These are phyloP conservation scores for Podospora conica DNA, from an alignment of 495 filamentous ascomycete genomes.

Conservation along the genomic window DNA sequence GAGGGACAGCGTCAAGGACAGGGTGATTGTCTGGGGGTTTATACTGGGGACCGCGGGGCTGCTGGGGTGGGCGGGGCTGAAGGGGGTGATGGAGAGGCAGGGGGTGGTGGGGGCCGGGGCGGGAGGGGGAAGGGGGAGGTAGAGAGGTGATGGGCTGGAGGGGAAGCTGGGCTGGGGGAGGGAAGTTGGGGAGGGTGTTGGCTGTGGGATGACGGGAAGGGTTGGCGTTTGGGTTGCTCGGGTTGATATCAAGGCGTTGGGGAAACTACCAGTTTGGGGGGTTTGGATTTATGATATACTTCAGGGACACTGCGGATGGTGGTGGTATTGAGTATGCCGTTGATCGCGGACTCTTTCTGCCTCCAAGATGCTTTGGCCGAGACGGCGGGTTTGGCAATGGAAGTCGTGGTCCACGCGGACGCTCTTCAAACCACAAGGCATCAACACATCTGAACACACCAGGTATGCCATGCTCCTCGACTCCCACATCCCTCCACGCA, in stretches of 20 bases:
- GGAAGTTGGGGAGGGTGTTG: background rate
- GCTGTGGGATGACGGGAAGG: background rate
- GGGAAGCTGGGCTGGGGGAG: background rate
- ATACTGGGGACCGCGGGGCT: slow-evolving; percentile 80
- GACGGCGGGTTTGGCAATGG: background rate
- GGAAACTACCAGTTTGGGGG: background rate
- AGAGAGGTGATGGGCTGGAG: background rate
- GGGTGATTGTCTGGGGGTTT: slow-evolving; percentile 88
- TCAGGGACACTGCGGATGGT: background rate
- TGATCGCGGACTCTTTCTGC: background rate
- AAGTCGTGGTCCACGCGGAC: background rate
- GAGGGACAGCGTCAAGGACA: slow-evolving; percentile 81
- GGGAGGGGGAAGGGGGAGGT: background rate
- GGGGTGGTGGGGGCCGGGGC: slow-evolving; percentile 15
- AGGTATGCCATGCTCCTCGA: no score
- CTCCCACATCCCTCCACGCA: background rate
- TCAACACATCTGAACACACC: no score
- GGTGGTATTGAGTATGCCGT: background rate
- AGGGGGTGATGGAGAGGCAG: slow-evolving; percentile 49
- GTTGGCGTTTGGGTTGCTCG: background rate
- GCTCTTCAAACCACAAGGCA: background rate
- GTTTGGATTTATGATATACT: background rate
- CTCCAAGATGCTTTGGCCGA: no score
- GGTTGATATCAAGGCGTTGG: background rate
- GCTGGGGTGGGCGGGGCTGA: slow-evolving; percentile 69